A percentile compares a stretch with the other conserved stretches of the same genome.
These are phyloP conservation scores for Microdochium trichocladiopsis DNA, from an alignment of 2,329 filamentous ascomycete species.

Conservation along the genomic window DNA sequence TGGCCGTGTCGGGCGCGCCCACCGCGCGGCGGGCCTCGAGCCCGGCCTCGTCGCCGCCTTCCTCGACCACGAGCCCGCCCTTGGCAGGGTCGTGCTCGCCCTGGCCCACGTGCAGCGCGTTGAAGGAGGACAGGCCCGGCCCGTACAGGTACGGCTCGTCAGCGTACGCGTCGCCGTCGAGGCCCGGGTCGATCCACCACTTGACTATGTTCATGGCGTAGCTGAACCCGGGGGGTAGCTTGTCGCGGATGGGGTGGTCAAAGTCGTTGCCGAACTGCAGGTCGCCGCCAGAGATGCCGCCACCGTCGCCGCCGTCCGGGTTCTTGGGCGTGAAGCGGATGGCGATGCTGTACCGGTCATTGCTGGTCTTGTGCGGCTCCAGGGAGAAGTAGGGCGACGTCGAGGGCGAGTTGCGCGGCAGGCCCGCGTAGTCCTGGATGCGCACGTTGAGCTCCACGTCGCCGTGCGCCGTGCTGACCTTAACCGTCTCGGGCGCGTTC, in stretches of 20 bases:
- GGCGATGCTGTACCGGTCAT: conserved; percentile 79
- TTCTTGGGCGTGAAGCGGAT: conserved; percentile 71
- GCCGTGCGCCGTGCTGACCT: conserved; percentile 56
- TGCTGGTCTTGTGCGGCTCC: conserved; percentile 55
- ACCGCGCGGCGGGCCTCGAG: conserved; percentile 33
- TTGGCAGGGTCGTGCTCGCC: conserved; percentile 36
- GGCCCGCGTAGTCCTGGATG: conserved; percentile 60
- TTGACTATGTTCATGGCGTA: conserved; percentile 80
- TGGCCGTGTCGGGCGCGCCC: conserved; percentile 44
- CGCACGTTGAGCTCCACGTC: conserved; percentile 67
- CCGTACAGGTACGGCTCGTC: conserved; percentile 85
- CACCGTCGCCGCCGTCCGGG: conserved; percentile 7
- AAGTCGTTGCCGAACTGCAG: conserved; percentile 96
- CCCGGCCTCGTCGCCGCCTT: conserved; percentile 57
- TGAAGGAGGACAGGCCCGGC: conserved; percentile 72
- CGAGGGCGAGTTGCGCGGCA: conserved; percentile 61
- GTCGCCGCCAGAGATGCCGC: conserved; percentile 59
- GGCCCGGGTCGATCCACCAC: conserved; percentile 84
- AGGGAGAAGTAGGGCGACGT: conserved; percentile 73
- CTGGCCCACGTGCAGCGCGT: conserved; percentile 62
- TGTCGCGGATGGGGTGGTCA: conserved; percentile 80
- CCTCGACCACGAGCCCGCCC: conserved; percentile 52
- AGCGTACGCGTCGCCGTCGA: conserved; percentile 85
- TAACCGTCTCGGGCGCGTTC: conserved; percentile 58
- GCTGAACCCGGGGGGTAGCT: conserved; percentile 78